A percentile compares a stretch with the other conserved stretches of the same genome.
Evolutionary conservation across 805 yeast genomes (phyloP).

Genomic region (Dipodascopsis uninucleata): DNA sequence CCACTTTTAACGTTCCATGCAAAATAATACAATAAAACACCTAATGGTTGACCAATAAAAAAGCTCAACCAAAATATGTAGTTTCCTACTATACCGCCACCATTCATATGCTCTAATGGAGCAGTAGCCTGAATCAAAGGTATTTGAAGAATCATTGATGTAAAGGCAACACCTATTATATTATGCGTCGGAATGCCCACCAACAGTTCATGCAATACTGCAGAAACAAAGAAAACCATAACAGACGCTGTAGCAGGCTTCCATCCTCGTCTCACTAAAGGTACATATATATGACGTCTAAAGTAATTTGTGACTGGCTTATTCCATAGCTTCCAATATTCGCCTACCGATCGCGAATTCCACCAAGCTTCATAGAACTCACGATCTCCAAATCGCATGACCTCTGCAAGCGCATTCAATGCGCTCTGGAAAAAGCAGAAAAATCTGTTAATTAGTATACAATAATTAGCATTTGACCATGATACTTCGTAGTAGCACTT

Average conservation of each 20-base stretch:
- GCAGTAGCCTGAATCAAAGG: slow-evolving; percentile 42
- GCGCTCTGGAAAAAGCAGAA: slow-evolving; percentile 43
- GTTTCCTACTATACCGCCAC: slow-evolving; percentile 42
- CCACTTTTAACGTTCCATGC: slow-evolving; percentile 41
- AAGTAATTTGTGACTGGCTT: slow-evolving; percentile 44
- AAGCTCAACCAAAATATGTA: slow-evolving; percentile 47
- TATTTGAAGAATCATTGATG: slow-evolving; percentile 44
- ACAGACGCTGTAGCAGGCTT: slow-evolving; percentile 34
- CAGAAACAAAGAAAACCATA: slow-evolving; percentile 44
- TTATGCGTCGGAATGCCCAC: slow-evolving; percentile 49
- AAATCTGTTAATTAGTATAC: too few relatives aligned
- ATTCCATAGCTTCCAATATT: slow-evolving; percentile 49
- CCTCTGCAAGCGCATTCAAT: slow-evolving; percentile 45
- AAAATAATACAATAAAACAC: slow-evolving; percentile 43
- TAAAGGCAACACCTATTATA: slow-evolving; percentile 46
- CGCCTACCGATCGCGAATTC: slow-evolving; percentile 48
- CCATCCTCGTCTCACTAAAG: slow-evolving; percentile 39
- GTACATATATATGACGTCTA: slow-evolving; percentile 43
- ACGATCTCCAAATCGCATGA: slow-evolving; percentile 45
- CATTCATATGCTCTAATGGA: slow-evolving; percentile 43
- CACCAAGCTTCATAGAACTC: slow-evolving; percentile 50
- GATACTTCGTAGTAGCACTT: not conserved
- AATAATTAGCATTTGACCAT: not conserved
- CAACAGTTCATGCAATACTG: slow-evolving; percentile 45
- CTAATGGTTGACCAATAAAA: slow-evolving; percentile 46